Evolutionary conservation across 345 rosid species (phyloP).

Genomic region (Lepidium sativum): DNA sequence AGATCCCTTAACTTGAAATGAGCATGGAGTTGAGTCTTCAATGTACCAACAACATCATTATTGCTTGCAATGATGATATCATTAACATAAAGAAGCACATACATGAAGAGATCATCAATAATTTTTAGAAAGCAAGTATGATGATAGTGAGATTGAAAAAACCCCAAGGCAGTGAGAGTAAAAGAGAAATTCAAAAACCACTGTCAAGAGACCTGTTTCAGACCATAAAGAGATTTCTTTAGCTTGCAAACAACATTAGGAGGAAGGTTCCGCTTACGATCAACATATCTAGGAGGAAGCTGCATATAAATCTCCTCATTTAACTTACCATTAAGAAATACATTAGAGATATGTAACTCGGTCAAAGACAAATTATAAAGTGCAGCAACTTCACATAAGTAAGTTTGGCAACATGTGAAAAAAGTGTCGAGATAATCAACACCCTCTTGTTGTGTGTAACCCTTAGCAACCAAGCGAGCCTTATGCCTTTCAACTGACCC

Average conservation of each 20-base stretch:
- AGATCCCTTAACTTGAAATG: no score
- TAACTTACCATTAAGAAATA: background rate
- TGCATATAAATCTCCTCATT: background rate
- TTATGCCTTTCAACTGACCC: no score
- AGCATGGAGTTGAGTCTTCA: no score
- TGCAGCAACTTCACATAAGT: background rate
- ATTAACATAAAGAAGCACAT: no score
- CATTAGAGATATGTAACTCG: background rate
- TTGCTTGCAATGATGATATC: no score
- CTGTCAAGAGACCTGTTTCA: background rate
- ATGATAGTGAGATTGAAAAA: no score
- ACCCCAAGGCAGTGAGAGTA: no score
- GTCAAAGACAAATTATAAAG: no score
- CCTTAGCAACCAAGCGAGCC: background rate
- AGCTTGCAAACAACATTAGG: background rate
- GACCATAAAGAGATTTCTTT: background rate
- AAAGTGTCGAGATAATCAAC: background rate
- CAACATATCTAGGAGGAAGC: background rate
- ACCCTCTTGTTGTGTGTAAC: background rate
- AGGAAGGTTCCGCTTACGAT: background rate
- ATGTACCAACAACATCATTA: no score
- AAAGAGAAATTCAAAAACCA: no score
- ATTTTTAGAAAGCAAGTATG: no score
- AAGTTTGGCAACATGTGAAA: background rate
- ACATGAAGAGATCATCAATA: no score